Base-by-base conservation (phyloP, 768 basidiomycete genomes). In the Suillus ampliporus region DNA sequence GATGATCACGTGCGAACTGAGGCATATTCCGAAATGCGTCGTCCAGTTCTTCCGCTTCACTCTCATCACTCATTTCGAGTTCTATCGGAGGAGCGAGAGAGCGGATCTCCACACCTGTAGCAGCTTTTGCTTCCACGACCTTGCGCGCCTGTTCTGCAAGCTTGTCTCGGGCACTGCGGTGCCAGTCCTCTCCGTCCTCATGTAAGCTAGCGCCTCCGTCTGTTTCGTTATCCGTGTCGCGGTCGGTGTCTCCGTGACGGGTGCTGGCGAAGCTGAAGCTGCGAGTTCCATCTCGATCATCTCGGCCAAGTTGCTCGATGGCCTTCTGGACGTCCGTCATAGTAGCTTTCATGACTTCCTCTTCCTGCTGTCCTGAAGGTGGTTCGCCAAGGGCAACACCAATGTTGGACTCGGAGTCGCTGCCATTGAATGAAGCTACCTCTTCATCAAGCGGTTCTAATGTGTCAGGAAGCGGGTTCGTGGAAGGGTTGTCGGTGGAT, bases 251-350 rank as follows among this genome's bases (percentile, higher is more conserved):
- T 14, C 83, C 84, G 58, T 84, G 88, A 17, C 80, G 80, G 4
- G 86, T 86, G 68, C 90, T 91, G 3, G 86, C 82, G 70, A 94
- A 95, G 68, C 90, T 91, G 74, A 92, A 92, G 68, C 91, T 90
- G 34, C 87, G 83, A 1, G 81, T 77, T 8, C 85, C 87, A 61
- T 89, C 86, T 17, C 79, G 78, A 68, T 84, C 84, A 35, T 78
- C 78, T 50, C 82, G 79, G 9, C 89, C 91, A 28, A 95, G 87
- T 68, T 95, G 92, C 64, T 95, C 92, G 68, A 96, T 95, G 21
- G 94, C 94, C 66, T 92, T 80, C 74, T 97, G 92, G 7, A 97
- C 92, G 61, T 96, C 94, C 3, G 90, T 94, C 83, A 96, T 83
- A 2, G 94, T 97, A 2, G 89, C 92, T 43, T 86, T 86, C 91